Evolutionary conservation across 495 filamentous ascomycete species (phyloP).

Genomic region (Penicillium ochrochloron): DNA sequence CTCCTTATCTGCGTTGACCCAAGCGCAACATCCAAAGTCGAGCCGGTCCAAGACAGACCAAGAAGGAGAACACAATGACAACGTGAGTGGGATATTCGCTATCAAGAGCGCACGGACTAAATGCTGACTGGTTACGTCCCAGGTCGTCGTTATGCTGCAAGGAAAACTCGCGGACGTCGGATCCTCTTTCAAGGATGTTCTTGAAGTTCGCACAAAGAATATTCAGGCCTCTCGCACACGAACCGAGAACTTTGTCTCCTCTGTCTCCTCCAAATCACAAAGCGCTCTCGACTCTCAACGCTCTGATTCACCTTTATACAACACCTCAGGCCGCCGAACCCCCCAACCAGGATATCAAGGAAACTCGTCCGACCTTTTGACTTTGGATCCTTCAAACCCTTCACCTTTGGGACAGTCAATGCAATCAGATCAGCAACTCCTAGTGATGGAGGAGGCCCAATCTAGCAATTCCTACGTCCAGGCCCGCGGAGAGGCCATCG

Average conservation of each 20-base stretch:
- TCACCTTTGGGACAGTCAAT: slow-evolving; percentile 54
- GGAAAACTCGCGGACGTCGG: slow-evolving; percentile 93
- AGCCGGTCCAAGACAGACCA: slow-evolving; percentile 64
- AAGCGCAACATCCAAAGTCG: slow-evolving; percentile 71
- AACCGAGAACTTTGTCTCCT: slow-evolving; percentile 95
- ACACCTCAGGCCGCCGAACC: slow-evolving; percentile 70
- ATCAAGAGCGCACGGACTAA: background rate
- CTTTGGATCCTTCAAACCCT: slow-evolving; percentile 74
- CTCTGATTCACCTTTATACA: slow-evolving; percentile 83
- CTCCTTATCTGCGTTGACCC: slow-evolving; percentile 71
- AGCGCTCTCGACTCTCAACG: slow-evolving; percentile 59
- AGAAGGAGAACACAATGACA: slow-evolving; percentile 96
- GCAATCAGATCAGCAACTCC: slow-evolving; percentile 82
- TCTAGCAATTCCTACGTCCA: slow-evolving; percentile 87
- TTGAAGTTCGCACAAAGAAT: slow-evolving; percentile 97
- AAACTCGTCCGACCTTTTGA: slow-evolving; percentile 72
- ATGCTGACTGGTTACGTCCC: slow-evolving; percentile 27
- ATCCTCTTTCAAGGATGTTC: slow-evolving; percentile 94
- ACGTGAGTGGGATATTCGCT: slow-evolving; percentile 52
- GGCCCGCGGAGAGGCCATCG: slow-evolving; percentile 92
- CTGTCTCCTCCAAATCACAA: slow-evolving; percentile 80
- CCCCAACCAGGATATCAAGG: slow-evolving; percentile 61
- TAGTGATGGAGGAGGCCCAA: slow-evolving; percentile 93
- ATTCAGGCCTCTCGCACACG: slow-evolving; percentile 90
- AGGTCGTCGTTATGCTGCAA: slow-evolving; percentile 86